These are phyloP conservation scores for Tuber aestivum DNA, from an alignment of 495 filamentous ascomycete genomes.

Conservation along the genomic window DNA sequence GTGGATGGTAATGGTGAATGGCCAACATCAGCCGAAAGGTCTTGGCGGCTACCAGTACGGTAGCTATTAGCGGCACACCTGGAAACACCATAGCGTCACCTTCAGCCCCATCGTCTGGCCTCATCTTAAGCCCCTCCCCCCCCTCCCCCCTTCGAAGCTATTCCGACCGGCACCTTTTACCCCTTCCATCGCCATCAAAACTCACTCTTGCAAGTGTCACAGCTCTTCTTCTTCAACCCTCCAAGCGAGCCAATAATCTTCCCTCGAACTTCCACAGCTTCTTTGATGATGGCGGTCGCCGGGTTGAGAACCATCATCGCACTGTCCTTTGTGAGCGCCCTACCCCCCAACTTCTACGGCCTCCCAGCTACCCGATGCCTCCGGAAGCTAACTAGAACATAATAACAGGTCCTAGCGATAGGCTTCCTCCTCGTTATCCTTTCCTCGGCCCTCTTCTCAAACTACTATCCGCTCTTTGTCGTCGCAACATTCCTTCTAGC, in stretches of 20 bases:
- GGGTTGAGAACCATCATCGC: slow-evolving; percentile 98
- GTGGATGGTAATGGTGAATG: not conserved
- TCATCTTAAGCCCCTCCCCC: not conserved
- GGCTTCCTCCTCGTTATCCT: slow-evolving; percentile 99
- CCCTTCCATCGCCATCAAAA: not conserved
- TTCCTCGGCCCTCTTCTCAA: slow-evolving; percentile 80
- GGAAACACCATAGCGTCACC: not conserved
- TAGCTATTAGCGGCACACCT: not conserved
- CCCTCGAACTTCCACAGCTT: slow-evolving; percentile 1
- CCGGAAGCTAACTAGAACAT: not conserved
- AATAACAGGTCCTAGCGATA: slow-evolving; percentile 75
- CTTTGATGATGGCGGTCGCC: slow-evolving; percentile 67
- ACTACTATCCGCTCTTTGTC: slow-evolving; percentile 88
- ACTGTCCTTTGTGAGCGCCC: slow-evolving; percentile 76
- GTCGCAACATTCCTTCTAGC: slow-evolving; percentile 93
- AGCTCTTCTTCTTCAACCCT: slow-evolving; percentile 9
- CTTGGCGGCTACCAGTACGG: not conserved
- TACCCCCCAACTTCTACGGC: not conserved
- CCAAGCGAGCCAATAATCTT: slow-evolving; percentile 2
- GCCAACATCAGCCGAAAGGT: not conserved
- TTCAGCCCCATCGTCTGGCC: not conserved
- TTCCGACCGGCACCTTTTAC: not conserved
- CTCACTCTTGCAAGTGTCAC: slow-evolving; percentile 3
- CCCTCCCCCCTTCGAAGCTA: not conserved
- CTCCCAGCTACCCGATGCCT: not conserved